Percentiles rank a stretch among this genome's conserved stretches.
phyloP scores from a whole-genome alignment of 345 rosid species.

The Noccaea caerulescens region DNA sequence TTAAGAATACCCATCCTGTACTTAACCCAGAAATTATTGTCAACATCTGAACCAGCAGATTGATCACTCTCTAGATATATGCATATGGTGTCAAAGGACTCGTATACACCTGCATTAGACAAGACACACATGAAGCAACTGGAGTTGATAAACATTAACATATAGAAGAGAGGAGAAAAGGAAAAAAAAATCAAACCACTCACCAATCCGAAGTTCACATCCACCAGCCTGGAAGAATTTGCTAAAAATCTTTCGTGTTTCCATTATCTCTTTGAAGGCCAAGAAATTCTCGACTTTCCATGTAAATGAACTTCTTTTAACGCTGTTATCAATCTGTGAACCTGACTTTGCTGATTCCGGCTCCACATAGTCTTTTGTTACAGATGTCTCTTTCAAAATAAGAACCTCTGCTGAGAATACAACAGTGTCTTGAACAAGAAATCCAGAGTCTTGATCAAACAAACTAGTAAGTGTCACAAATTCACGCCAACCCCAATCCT shows the following conservation, averaged over 20 bases:
- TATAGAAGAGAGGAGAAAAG: slow-evolving; percentile 26
- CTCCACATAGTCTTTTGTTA: slow-evolving; percentile 70
- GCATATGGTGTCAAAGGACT: slow-evolving; percentile 98
- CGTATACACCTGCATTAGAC: slow-evolving; percentile 89
- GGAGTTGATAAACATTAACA: slow-evolving; percentile 36
- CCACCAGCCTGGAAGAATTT: slow-evolving; percentile 99
- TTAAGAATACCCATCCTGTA: slow-evolving; percentile 97
- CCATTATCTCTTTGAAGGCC: slow-evolving; percentile 99
- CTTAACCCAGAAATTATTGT: slow-evolving; percentile 99
- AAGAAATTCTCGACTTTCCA: slow-evolving; percentile 99
- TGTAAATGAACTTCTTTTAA: slow-evolving; percentile 84
- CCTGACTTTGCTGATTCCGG: slow-evolving; percentile 52
- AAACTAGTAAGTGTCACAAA: slow-evolving; percentile 97
- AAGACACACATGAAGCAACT: slow-evolving; percentile 43
- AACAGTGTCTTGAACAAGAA: slow-evolving; percentile 94
- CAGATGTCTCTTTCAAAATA: slow-evolving; percentile 93
- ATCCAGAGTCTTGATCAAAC: slow-evolving; percentile 99
- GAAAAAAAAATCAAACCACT: slow-evolving; percentile 54
- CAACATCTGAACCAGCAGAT: slow-evolving; percentile 84
- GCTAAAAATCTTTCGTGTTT: slow-evolving; percentile 98
- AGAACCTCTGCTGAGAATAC: slow-evolving; percentile 98
- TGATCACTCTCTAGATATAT: slow-evolving; percentile 99
- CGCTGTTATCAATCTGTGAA: slow-evolving; percentile 58
- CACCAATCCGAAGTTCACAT: slow-evolving; percentile 99
- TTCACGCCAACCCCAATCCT: slow-evolving; percentile 99